Evolutionary conservation across 768 basidiomycete genomes (phyloP), one percentile per base, ranked within the genome.

Genomic region (Mycena amicta): DNA sequence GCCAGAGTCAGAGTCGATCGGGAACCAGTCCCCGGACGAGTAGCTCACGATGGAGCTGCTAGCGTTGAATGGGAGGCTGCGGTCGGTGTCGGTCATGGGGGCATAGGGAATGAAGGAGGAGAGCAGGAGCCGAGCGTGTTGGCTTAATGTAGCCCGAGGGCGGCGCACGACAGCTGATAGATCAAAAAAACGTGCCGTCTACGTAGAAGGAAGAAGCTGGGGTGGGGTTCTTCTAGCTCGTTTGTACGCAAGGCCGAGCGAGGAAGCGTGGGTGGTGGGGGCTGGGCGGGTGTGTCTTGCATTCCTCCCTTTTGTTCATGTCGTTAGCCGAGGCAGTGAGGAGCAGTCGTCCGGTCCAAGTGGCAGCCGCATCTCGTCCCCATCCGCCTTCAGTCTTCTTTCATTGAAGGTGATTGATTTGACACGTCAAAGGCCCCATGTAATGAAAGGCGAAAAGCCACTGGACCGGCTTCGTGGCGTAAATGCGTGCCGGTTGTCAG

Each of bases 41-140:
- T 52, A 25, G 12, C 45, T 41, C 20, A 54, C 29, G n/a, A 30
- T 43, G 16, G 39, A 20, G 47, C 57, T 54, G 29, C 20, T 28
- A 27, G 56, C 56, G 23, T 16, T 40, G 37, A 53, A 53, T 5
- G 41, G 23, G 12, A 47, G 29, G 20, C 46, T 49, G 26, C 12
- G 22, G 31, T 45, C 52, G 37, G 22, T 8, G 43, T 15, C 43
- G 47, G 47, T 29, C 47, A 49, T 49, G 12, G 47, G 47, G 13
- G 47, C 47, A 49, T 49, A 49, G 47, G 47, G 33, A 45, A n/a
- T 8, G 43, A 23, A 45, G 43, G 43, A 45, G 22, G 43, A 45
- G 43, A 45, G 43, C 43, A 45, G 43, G 43, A 45, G 43, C 43
- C 43, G 43, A 45, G 22, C 15, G 13, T 18, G 33, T 37, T 18